A percentile compares a stretch with the other conserved stretches of the same genome.
phyloP scores from a whole-genome alignment of 345 rosid species.

The Anastatica hierochuntica region DNA sequence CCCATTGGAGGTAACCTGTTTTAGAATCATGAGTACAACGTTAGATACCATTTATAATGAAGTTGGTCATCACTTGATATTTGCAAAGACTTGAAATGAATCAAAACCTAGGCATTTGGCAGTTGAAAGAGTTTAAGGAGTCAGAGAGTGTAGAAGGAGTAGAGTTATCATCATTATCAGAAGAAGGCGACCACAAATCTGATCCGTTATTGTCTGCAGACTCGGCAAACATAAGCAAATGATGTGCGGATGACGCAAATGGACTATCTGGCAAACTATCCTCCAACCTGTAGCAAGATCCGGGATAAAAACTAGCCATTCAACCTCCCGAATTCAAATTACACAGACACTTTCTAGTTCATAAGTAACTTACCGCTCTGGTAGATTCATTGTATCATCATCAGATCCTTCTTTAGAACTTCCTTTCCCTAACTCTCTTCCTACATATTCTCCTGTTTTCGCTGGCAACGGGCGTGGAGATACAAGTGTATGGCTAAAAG shows the following conservation, averaged over 20 bases:
- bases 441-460: constrained; percentile 4
- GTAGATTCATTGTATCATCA: constrained; percentile 24
- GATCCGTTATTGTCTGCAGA: constrained; percentile 19
- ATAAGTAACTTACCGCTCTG: constrained; percentile 18
- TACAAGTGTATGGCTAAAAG: constrained; percentile 43
- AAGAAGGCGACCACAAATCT: constrained; percentile 22
- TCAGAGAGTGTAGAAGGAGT: constrained; percentile 30
- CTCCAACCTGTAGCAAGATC: constrained; percentile 21
- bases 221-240: constrained; percentile 29
- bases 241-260: constrained; percentile 22
- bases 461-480: constrained; percentile 37
- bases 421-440: constrained; percentile 22
- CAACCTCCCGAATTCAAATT: neutral
- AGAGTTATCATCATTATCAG: constrained; percentile 33
- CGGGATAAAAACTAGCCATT: neutral
- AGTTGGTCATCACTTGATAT: neutral
- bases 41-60: neutral
- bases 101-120: constrained; percentile 64
- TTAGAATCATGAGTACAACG: neutral
- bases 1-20: constrained; percentile 41
- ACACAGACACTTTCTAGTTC: neutral
- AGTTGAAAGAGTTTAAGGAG: constrained; percentile 49
- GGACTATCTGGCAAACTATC: constrained; percentile 31
- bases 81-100: neutral
- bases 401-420: constrained; percentile 30